These are phyloP conservation scores for Apiospora malaysiana DNA, from an alignment of 2,329 filamentous ascomycete genomes.

Conservation along the genomic window DNA sequence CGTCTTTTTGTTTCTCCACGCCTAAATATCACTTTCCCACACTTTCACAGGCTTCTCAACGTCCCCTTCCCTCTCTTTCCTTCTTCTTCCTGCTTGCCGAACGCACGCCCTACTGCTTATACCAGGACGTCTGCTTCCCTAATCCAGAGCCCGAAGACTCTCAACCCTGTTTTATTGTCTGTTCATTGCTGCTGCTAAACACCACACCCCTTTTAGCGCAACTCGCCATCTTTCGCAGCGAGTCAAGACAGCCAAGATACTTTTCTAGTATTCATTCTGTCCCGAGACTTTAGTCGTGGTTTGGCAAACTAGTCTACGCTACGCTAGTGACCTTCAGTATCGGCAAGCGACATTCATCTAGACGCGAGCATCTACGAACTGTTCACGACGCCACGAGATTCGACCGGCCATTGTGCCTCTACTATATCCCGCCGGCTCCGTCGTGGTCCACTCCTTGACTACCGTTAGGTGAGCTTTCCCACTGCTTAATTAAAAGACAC, in stretches of 20 bases:
- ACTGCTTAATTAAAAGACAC: slow-evolving; percentile 1
- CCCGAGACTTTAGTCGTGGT: slow-evolving; percentile 9
- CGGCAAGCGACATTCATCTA: slow-evolving; percentile 16
- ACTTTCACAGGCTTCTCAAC: slow-evolving; percentile 13
- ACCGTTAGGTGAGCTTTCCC: slow-evolving; percentile 17
- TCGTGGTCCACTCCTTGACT: slow-evolving; percentile 1
- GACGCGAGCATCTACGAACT: slow-evolving; percentile 9
- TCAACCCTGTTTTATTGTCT: not conserved
- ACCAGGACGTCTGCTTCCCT: not conserved
- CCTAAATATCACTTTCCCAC: slow-evolving; percentile 21
- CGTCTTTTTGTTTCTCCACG: slow-evolving; percentile 22
- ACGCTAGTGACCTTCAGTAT: slow-evolving; percentile 11
- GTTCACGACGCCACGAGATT: slow-evolving; percentile 13
- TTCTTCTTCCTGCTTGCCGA: not conserved
- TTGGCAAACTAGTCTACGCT: not conserved
- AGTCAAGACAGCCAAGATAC: slow-evolving; percentile 18
- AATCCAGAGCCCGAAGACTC: not conserved
- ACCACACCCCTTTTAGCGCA: slow-evolving; percentile 1
- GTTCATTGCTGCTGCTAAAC: not conserved
- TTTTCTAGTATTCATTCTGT: slow-evolving; percentile 18
- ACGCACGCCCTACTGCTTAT: not conserved
- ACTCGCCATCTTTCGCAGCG: slow-evolving; percentile 7
- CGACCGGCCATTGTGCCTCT: not conserved
- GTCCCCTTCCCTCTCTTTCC: not conserved
- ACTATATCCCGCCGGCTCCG: not conserved